A percentile compares a stretch with the other conserved stretches of the same genome.
Evolutionary conservation across 1,284 basidiomycete genomes (phyloP).

Genomic region (Puccinia sorghi): DNA sequence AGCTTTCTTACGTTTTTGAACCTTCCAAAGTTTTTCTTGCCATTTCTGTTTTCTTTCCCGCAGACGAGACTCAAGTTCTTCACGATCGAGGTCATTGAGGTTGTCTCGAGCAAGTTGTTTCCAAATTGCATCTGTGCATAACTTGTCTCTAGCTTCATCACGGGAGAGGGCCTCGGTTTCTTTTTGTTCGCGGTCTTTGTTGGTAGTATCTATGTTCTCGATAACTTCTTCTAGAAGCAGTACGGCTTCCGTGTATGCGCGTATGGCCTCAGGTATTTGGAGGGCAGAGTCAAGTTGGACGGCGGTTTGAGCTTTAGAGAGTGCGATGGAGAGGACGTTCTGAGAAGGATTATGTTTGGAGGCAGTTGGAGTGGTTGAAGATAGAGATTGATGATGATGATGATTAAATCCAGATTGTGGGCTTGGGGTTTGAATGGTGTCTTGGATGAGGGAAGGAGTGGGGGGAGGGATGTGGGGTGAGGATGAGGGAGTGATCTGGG

Average conservation of each 20-base stretch:
- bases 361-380: constrained; percentile 21
- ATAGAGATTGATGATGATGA: not conserved
- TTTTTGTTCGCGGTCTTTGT: constrained; percentile 31
- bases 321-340: constrained; percentile 59
- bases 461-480: not conserved
- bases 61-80: constrained; percentile 7
- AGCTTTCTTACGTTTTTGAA: constrained; percentile 38
- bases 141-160: constrained; percentile 34
- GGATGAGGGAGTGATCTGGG: not conserved
- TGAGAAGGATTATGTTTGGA: constrained; percentile 55
- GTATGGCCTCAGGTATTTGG: constrained; percentile 59
- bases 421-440: not conserved
- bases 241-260: constrained; percentile 59
- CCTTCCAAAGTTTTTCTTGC: constrained; percentile 22
- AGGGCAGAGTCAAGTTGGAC: constrained; percentile 59
- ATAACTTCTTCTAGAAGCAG: constrained; percentile 60
- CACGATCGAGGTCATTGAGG: not conserved
- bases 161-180: constrained; percentile 21
- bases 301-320: constrained; percentile 59
- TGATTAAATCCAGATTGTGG: not conserved
- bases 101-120: constrained; percentile 5
- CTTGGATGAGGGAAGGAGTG: constrained; percentile 13
- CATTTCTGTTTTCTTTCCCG: constrained; percentile 28
- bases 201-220: constrained; percentile 58
- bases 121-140: constrained; percentile 34